Conservation (phyloP, 192 early-diverging fungal genomes). For the Funneliformis geosporum region DNA sequence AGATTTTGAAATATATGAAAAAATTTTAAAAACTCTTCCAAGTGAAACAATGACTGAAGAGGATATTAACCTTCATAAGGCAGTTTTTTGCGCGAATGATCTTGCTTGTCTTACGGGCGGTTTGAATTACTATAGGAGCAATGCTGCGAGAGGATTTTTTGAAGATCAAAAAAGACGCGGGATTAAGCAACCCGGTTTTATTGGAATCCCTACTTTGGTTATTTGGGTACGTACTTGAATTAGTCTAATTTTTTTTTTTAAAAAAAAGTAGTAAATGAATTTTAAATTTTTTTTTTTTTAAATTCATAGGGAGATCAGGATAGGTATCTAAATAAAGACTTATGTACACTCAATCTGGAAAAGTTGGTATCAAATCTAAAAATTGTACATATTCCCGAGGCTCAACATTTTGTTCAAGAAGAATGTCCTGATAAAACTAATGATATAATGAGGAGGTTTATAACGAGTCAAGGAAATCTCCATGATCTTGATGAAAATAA, state of each 20-base stretch:
- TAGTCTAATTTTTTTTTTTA: too few relatives aligned
- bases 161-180: neutral
- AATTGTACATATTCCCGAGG: conserved; percentile 12
- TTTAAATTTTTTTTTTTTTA: neutral
- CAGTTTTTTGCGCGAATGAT: neutral
- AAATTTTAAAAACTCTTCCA: neutral
- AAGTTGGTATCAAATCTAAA: conserved; percentile 10
- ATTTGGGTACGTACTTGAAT: conserved; percentile 38
- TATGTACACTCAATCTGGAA: conserved; percentile 15
- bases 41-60: neutral
- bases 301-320: conserved; percentile 33
- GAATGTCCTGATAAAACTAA: conserved; percentile 28
- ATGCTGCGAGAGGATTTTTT: neutral
- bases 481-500: neutral
- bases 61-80: conserved; percentile 30
- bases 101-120: conserved; percentile 11
- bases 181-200: conserved; percentile 15
- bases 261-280: too few relatives aligned
- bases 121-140: conserved; percentile 26
- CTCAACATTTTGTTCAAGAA: conserved; percentile 31
- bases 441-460: conserved; percentile 21
- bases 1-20: neutral
- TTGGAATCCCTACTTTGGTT: conserved; percentile 32
- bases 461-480: conserved; percentile 1
- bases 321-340: neutral